Evolutionary conservation across 2,329 filamentous ascomycete genomes (phyloP), one percentile per base, ranked within the genome.

Genomic region (Talaromyces sp.): DNA sequence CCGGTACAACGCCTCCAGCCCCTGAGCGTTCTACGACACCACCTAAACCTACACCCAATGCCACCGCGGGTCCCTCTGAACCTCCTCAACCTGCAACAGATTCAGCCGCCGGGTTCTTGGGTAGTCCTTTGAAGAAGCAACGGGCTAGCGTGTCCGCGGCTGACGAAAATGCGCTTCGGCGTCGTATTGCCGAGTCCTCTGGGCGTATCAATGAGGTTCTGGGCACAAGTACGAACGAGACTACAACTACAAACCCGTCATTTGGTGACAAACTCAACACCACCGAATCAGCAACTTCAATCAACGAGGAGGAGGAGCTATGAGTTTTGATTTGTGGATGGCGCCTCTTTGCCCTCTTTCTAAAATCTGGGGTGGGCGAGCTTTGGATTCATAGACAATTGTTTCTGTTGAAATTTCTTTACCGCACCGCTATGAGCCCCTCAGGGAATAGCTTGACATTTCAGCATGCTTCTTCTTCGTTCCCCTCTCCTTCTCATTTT

Each of bases 111-210:
- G 69, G 66, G 20, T 75, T 75, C 45, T 57, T 77, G 3, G 76
- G 76, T 7, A 79, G 76, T 56, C 76, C 76, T 0, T 57, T 79
- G 58, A 79, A 79, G 60, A 76, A 77, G 62, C 75, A 77, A 46
- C 69, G 76, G 30, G 73, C 75, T 2, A 77, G 75, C 51, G 71
- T 77, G 17, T 76, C 75, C 10, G 70, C 70, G 24, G 68, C 73
- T 13, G 75, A 77, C 43, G 71, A 74, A 45, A 68, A 72, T 36
- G 66, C 70, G 6, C 58, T 77, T 43, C 68, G 73, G 36, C 69
- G 68, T 51, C 68, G 76, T 32, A 69, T 78, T 36, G 74, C 72
- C 5, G 70, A 69, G 11, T 57, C 75, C 13, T 70, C 74, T 2
- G 62, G 63, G 24, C 68, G 71, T 8, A 74, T 77, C 47, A 71